phyloP scores from a whole-genome alignment of 2,329 filamentous ascomycete genomes.

The Blumeriella jaapii region DNA sequence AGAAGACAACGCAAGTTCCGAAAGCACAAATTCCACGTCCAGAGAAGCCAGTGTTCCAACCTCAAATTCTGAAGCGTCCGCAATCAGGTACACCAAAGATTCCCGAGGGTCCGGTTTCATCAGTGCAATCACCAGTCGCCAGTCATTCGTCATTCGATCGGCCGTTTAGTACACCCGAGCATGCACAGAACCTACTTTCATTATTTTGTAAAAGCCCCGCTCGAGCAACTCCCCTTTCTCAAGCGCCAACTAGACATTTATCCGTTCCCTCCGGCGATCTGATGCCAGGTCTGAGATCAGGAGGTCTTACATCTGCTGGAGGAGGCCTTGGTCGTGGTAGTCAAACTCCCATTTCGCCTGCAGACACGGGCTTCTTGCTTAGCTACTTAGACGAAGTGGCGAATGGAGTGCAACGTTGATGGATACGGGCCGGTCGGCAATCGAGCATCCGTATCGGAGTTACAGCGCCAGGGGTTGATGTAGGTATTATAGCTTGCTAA shows the following conservation, averaged over 20 bases:
- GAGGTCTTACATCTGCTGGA: constrained; percentile 22
- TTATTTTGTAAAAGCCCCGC: constrained; percentile 20
- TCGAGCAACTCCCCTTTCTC: constrained; percentile 5
- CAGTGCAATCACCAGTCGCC: too few species aligned
- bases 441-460: neutral
- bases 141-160: constrained; percentile 26
- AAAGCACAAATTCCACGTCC: constrained; percentile 8
- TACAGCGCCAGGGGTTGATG: too few species aligned
- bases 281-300: constrained; percentile 19
- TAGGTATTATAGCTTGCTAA: too few species aligned
- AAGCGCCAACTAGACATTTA: constrained; percentile 6
- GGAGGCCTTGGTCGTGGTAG: constrained; percentile 32
- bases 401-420: constrained; percentile 12
- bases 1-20: constrained; percentile 4
- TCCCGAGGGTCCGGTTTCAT: too few species aligned
- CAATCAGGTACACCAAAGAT: constrained; percentile 27
- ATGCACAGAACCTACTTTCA: constrained; percentile 34
- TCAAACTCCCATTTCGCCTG: constrained; percentile 49
- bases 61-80: constrained; percentile 41
- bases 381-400: constrained; percentile 52
- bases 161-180: constrained; percentile 31
- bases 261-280: constrained; percentile 9
- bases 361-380: constrained; percentile 65
- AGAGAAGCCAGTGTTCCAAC: constrained; percentile 36
- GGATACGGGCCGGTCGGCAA: constrained; percentile 1